Conservation (phyloP, 768 basidiomycete species). For the Infundibulicybe gibba region DNA sequence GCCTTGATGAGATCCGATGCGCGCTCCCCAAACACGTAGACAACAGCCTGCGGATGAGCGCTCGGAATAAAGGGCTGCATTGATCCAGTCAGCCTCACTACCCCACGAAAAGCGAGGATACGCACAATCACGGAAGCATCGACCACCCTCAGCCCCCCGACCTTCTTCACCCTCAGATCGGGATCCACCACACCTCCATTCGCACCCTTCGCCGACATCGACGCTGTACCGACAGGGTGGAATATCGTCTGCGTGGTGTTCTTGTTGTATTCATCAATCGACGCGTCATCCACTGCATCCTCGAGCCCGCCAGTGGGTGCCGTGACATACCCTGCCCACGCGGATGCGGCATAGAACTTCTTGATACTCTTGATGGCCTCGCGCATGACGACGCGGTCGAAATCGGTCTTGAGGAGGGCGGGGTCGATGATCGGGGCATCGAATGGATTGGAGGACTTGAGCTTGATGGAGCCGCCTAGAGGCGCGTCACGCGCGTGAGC, state of each 20-base stretch:
- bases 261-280: conserved; percentile 23
- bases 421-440: conserved; percentile 8
- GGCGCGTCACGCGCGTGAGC: background rate
- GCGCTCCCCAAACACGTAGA: conserved; percentile 1
- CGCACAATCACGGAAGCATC: conserved; percentile 24
- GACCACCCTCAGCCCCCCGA: conserved; percentile 28
- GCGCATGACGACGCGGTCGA: conserved; percentile 8
- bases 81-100: too few relatives aligned
- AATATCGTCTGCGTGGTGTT: conserved; percentile 11
- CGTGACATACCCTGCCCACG: conserved; percentile 2
- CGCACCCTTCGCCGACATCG: conserved; percentile 16
- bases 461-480: conserved; percentile 1
- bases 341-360: conserved; percentile 4
- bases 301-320: conserved; percentile 1
- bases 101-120: background rate
- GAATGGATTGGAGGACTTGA: conserved; percentile 6
- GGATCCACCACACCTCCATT: conserved; percentile 11
- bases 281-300: conserved; percentile 21
- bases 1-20: conserved; percentile 3
- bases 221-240: conserved; percentile 23
- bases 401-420: conserved; percentile 25
- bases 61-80: conserved; percentile 2
- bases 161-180: conserved; percentile 29
- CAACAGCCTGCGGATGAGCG: conserved; percentile 1
- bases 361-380: conserved; percentile 4